These are phyloP conservation scores for Parsonsia alboflavescens DNA, from an alignment of 257 asterid genomes.

Conservation along the genomic window DNA sequence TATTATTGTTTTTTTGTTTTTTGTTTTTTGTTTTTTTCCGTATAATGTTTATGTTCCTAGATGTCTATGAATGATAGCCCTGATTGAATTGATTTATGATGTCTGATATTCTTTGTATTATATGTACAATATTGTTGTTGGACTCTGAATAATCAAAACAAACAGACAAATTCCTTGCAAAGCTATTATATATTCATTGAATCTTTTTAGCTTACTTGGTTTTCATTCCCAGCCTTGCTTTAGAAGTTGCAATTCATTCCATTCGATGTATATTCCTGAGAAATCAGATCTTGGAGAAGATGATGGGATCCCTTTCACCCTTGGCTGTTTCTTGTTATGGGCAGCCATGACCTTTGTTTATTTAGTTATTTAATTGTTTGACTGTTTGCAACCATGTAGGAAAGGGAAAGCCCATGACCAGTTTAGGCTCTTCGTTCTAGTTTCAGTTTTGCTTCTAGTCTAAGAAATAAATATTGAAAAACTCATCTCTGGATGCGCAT, in stretches of 20 bases:
- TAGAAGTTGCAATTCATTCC: background rate
- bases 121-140: background rate
- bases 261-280: background rate
- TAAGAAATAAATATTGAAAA: too few species aligned
- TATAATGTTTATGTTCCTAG: too few species aligned
- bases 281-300: background rate
- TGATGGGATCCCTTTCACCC: background rate
- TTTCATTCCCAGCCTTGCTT: background rate
- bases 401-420: too few species aligned
- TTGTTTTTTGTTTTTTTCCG: too few species aligned
- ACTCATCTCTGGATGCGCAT: too few species aligned
- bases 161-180: background rate
- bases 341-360: background rate
- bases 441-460: too few species aligned
- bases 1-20: background rate
- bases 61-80: background rate
- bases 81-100: conserved; percentile 1
- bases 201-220: background rate
- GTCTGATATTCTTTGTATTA: conserved; percentile 3
- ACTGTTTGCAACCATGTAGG: too few species aligned
- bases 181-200: background rate
- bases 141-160: background rate
- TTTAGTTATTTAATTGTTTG: too few species aligned
- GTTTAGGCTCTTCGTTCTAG: too few species aligned
- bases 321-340: background rate